Evolutionary conservation across 805 yeast genomes (phyloP).

Genomic region (Huiozyma naganishii): DNA sequence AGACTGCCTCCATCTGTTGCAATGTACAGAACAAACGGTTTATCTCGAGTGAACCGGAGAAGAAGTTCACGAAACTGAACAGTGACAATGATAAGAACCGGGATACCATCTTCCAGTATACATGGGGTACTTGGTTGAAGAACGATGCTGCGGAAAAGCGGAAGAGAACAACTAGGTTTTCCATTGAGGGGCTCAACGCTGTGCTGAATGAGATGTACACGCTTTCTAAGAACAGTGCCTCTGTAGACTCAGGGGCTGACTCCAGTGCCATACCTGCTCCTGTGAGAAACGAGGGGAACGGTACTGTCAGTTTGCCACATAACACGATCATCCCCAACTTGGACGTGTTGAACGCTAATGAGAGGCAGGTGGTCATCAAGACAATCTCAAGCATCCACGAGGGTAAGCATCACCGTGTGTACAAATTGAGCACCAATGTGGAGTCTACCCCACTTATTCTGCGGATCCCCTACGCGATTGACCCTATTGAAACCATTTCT

Average conservation of each 20-base stretch:
- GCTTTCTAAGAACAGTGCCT: slow-evolving; percentile 25
- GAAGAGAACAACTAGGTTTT: slow-evolving; percentile 69
- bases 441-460: slow-evolving; percentile 54
- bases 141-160: slow-evolving; percentile 67
- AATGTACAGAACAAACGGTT: slow-evolving; percentile 10
- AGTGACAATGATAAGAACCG: slow-evolving; percentile 60
- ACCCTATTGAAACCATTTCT: slow-evolving; percentile 52
- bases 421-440: slow-evolving; percentile 51
- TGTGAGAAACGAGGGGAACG: slow-evolving; percentile 31
- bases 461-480: slow-evolving; percentile 76
- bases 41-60: slow-evolving; percentile 26
- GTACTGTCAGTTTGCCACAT: slow-evolving; percentile 37
- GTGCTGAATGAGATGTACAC: slow-evolving; percentile 37
- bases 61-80: slow-evolving; percentile 39
- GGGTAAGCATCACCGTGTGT: slow-evolving; percentile 87
- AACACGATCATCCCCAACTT: slow-evolving; percentile 35
- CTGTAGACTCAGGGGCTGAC: slow-evolving; percentile 13
- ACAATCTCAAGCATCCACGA: slow-evolving; percentile 80
- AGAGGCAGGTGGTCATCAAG: slow-evolving; percentile 39
- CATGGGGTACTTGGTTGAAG: slow-evolving; percentile 93
- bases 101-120: slow-evolving; percentile 67
- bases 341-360: slow-evolving; percentile 36
- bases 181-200: slow-evolving; percentile 62
- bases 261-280: slow-evolving; percentile 22
- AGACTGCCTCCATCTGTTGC: too few species aligned